Percentiles rank a stretch among this genome's conserved stretches.
phyloP scores from a whole-genome alignment of 75 land plant genomes.

The Pinus taeda region DNA sequence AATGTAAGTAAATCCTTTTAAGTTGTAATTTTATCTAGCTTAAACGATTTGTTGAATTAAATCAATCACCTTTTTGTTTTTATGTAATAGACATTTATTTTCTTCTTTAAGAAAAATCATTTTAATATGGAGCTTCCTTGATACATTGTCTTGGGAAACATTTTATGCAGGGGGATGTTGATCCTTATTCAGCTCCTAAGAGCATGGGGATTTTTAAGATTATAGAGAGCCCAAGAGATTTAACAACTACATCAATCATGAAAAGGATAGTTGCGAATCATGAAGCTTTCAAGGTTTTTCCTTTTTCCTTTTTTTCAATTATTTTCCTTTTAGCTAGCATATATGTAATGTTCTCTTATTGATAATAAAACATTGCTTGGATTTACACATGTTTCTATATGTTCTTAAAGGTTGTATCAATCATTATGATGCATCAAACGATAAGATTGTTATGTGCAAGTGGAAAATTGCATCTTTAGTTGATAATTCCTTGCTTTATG shows the following conservation, averaged over 20 bases:
- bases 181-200: constrained; percentile 44
- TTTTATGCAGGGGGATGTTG: constrained; percentile 32
- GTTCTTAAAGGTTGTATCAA: not conserved
- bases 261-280: constrained; percentile 44
- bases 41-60: not conserved
- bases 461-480: not conserved
- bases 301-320: not conserved
- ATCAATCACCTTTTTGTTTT: not conserved
- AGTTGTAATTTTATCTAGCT: not conserved
- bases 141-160: constrained; percentile 1
- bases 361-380: not conserved
- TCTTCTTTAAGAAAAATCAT: not conserved
- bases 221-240: constrained; percentile 34
- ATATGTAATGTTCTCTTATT: not conserved
- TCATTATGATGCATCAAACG: not conserved
- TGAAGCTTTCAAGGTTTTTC: constrained; percentile 44
- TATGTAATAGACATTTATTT: not conserved
- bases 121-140: not conserved
- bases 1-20: constrained; percentile 19
- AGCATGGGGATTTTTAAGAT: constrained; percentile 31
- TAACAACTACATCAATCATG: constrained; percentile 47
- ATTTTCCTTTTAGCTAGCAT: not conserved
- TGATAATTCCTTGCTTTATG: not conserved
- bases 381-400: not conserved
- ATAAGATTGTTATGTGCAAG: not conserved